These are phyloP conservation scores for Verticillium klebahnii DNA, from an alignment of 2,329 filamentous ascomycete genomes.

Conservation along the genomic window DNA sequence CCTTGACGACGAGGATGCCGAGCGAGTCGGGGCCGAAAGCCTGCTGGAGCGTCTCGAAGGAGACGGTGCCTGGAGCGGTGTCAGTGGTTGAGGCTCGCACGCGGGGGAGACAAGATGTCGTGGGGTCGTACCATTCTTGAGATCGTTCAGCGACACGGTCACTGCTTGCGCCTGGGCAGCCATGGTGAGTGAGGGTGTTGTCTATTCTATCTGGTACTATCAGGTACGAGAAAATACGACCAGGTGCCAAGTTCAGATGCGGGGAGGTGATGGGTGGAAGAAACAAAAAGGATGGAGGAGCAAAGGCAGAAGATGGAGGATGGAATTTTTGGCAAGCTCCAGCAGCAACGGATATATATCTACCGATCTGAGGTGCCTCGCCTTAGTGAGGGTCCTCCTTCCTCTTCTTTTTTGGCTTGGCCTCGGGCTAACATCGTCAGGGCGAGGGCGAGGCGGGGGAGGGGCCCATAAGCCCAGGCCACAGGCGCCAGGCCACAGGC, in stretches of 20 bases:
- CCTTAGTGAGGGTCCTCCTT: background rate
- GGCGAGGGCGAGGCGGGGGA: background rate
- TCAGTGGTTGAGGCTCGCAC: background rate
- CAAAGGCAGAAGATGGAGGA: background rate
- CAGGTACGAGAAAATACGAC: background rate
- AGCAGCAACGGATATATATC: background rate
- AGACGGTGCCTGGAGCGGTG: constrained; percentile 50
- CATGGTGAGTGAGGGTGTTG: background rate
- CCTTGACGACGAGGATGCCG: constrained; percentile 90
- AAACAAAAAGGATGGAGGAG: background rate
- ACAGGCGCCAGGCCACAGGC: background rate
- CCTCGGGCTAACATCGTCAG: background rate
- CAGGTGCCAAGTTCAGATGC: background rate
- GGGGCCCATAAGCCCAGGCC: background rate
- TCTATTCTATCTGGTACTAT: no score
- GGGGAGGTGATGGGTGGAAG: background rate
- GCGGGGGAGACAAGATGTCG: background rate
- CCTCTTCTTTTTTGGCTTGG: background rate
- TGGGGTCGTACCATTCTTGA: constrained; percentile 47
- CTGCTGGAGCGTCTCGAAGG: constrained; percentile 63
- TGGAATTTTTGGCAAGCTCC: background rate
- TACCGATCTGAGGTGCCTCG: no score
- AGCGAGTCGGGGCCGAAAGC: constrained; percentile 89
- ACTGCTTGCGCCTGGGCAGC: constrained; percentile 38
- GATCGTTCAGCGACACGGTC: constrained; percentile 57